A percentile compares a stretch with the other conserved stretches of the same genome.
Evolutionary conservation across 257 asterid species (phyloP).

Genomic region (Perilla frutescens): DNA sequence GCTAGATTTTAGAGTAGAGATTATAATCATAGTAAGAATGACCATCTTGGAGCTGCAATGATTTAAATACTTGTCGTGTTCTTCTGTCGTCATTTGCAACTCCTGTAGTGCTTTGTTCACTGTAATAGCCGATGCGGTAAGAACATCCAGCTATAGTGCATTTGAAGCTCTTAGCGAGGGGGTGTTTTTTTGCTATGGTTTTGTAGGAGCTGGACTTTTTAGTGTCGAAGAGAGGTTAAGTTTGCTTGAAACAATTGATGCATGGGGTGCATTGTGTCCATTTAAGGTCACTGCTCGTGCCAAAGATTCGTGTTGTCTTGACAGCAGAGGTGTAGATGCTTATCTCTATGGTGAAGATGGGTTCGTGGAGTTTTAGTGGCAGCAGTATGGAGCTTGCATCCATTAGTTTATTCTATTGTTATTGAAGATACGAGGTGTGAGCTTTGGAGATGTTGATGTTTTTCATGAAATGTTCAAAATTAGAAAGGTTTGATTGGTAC

Average conservation of each 20-base stretch:
- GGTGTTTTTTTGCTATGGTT: background rate
- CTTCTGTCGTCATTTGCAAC: too few species aligned
- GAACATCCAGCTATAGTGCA: too few species aligned
- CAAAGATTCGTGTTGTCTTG: slow-evolving; percentile 37
- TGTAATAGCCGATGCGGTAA: too few species aligned
- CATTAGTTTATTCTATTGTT: too few species aligned
- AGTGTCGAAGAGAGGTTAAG: slow-evolving; percentile 32
- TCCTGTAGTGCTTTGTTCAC: too few species aligned
- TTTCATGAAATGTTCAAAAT: too few species aligned
- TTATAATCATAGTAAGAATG: slow-evolving; percentile 40
- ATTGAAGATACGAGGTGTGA: too few species aligned
- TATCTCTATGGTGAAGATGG: slow-evolving; percentile 40
- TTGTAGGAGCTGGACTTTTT: slow-evolving; percentile 25
- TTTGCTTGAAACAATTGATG: slow-evolving; percentile 40
- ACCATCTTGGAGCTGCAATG: slow-evolving; percentile 32
- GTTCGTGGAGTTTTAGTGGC: slow-evolving; percentile 19
- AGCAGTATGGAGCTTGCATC: slow-evolving; percentile 24
- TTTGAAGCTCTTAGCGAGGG: slow-evolving; percentile 22
- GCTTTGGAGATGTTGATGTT: too few species aligned
- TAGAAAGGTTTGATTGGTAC: too few species aligned
- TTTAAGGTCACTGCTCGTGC: slow-evolving; percentile 43
- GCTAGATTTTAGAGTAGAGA: slow-evolving; percentile 50
- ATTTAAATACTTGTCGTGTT: too few species aligned
- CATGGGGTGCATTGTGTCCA: slow-evolving; percentile 52
- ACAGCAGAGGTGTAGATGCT: slow-evolving; percentile 42